Percentiles rank a stretch among this genome's conserved stretches.
These are phyloP conservation scores for Botrytis medusae DNA, from an alignment of 2,329 filamentous ascomycete species.

Conservation along the genomic window DNA sequence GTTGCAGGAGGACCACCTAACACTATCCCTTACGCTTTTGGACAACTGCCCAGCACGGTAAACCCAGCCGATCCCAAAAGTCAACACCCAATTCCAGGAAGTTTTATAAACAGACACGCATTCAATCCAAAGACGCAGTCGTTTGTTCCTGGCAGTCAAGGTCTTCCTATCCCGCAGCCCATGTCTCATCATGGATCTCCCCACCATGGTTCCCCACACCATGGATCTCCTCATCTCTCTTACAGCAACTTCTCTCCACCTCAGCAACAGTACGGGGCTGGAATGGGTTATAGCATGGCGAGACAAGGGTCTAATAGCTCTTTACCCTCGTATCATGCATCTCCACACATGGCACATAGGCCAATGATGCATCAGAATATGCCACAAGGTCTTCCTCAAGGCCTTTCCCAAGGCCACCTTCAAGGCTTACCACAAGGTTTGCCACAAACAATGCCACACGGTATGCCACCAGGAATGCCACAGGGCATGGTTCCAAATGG, in stretches of 20 bases:
- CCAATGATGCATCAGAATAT: constrained; percentile 41
- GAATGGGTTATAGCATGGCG: constrained; percentile 41
- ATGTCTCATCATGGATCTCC: constrained; percentile 39
- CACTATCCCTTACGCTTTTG: constrained; percentile 68
- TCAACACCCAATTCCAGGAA: constrained; percentile 82
- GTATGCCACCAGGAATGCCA: constrained; percentile 31
- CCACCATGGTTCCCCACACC: constrained; percentile 39
- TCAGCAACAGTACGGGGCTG: constrained; percentile 38
- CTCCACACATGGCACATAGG: constrained; percentile 40
- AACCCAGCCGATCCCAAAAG: constrained; percentile 71
- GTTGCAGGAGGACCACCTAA: constrained; percentile 31
- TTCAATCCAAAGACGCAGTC: constrained; percentile 96
- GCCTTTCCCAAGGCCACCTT: constrained; percentile 24
- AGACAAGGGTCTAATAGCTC: constrained; percentile 42
- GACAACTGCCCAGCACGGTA: constrained; percentile 70
- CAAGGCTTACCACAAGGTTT: constrained; percentile 32
- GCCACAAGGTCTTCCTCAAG: constrained; percentile 34
- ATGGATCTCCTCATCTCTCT: constrained; percentile 45
- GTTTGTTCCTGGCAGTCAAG: constrained; percentile 70
- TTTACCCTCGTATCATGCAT: constrained; percentile 41
- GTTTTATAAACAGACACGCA: constrained; percentile 71
- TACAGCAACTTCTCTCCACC: constrained; percentile 43
- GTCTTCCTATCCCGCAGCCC: constrained; percentile 48
- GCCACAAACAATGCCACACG: constrained; percentile 32
- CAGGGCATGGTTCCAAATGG: constrained; percentile 36